Conservation (phyloP, 2,329 filamentous ascomycete species). For the Colletotrichum lini region DNA sequence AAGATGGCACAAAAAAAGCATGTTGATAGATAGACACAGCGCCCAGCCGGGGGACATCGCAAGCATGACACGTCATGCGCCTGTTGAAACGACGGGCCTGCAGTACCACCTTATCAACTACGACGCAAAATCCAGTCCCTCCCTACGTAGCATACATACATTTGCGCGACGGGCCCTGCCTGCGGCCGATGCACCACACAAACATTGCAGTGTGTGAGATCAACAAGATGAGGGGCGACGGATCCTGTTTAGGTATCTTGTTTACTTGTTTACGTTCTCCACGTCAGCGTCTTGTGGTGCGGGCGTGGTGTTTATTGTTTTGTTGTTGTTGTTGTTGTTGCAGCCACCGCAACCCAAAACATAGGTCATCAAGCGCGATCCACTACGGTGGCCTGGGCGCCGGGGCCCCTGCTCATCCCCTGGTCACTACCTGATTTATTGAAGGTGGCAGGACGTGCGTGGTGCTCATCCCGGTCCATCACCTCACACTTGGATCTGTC, state of each 20-base stretch:
- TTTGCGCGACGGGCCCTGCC: slow-evolving; percentile 22
- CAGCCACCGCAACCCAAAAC: slow-evolving; percentile 29
- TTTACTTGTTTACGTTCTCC: slow-evolving; percentile 29
- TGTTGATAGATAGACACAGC: background rate
- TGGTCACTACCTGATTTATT: slow-evolving; percentile 15
- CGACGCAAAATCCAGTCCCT: background rate
- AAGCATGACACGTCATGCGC: slow-evolving; percentile 12
- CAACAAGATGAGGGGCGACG: slow-evolving; percentile 1
- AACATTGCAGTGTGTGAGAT: slow-evolving; percentile 1
- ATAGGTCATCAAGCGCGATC: slow-evolving; percentile 5
- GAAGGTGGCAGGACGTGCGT: no score
- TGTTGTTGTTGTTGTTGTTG: slow-evolving; percentile 19
- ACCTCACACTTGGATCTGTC: slow-evolving; percentile 16
- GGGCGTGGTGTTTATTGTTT: slow-evolving; percentile 3
- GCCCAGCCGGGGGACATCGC: background rate
- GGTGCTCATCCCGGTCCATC: slow-evolving; percentile 10
- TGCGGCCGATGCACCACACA: slow-evolving; percentile 8
- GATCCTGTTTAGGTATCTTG: slow-evolving; percentile 31
- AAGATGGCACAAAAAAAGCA: background rate
- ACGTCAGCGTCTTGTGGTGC: background rate
- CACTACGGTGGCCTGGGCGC: slow-evolving; percentile 2
- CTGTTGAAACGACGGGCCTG: slow-evolving; percentile 33
- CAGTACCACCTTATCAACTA: slow-evolving; percentile 22
- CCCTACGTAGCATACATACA: background rate
- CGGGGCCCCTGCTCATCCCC: slow-evolving; percentile 10